Evolutionary conservation across 371 early-diverging fungal genomes (phyloP).

Genomic region (Saksenaea vasiformis): DNA sequence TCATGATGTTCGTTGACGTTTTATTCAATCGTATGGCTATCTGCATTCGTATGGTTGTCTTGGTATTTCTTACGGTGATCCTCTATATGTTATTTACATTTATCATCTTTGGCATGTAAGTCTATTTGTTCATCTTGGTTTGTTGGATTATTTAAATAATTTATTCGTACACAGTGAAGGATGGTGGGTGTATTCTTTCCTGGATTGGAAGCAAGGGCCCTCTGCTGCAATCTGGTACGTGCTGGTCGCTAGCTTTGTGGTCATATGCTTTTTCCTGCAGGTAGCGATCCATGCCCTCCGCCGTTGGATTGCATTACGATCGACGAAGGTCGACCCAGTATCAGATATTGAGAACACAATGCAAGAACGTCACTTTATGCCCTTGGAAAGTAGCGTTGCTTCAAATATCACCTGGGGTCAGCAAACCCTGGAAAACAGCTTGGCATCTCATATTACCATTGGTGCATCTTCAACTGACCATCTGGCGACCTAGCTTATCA

Average conservation of each 20-base stretch:
- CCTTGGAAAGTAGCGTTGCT: not conserved
- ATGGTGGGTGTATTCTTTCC: conserved; percentile 56
- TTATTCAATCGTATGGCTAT: conserved; percentile 49
- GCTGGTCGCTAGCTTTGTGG: conserved; percentile 34
- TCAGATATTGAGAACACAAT: not conserved
- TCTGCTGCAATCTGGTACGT: conserved; percentile 45
- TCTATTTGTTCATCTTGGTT: too few relatives aligned
- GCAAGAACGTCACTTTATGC: not conserved
- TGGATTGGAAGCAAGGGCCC: conserved; percentile 53
- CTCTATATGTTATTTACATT: conserved; percentile 56
- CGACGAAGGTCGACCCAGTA: not conserved
- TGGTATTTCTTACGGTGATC: conserved; percentile 38
- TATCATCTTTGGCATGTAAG: conserved; percentile 45
- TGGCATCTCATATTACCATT: not conserved
- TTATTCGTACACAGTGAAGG: conserved; percentile 11
- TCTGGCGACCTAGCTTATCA: not conserved
- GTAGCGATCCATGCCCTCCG: not conserved
- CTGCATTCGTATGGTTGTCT: conserved; percentile 37
- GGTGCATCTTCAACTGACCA: not conserved
- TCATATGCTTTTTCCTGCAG: conserved; percentile 44
- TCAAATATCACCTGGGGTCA: not conserved
- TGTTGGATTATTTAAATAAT: not conserved
- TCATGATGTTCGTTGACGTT: conserved; percentile 51
- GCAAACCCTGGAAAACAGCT: not conserved
- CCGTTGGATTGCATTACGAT: not conserved